Evolutionary conservation across 805 yeast genomes (phyloP), one percentile per base, ranked within the genome.

Genomic region (Yarrowia sp.): DNA sequence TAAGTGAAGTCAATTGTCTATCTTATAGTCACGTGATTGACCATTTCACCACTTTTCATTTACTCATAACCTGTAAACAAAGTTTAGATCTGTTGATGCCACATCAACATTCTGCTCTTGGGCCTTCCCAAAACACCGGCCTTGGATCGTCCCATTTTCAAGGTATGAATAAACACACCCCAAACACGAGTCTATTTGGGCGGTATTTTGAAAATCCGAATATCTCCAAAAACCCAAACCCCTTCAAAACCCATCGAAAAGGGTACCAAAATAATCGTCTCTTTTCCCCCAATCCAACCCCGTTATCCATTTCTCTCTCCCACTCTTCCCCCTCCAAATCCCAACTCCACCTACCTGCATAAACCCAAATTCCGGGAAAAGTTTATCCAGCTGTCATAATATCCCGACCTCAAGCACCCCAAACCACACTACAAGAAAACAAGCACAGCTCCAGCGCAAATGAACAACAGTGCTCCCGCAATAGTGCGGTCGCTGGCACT

Each of bases 401-500:
- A 48, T 48, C 55, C 55, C 55, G 18, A 22, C 10, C 31, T 6
- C 5, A 10, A 8, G n/a, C 17, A 9, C 18, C 14, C 48, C 10
- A 17, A 32, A 42, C 45, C 33, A 22, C 17, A 7, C 15, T 9
- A 11, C 33, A 10, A 35, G 13, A 22, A 11, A 35, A 35, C 38
- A 3, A n/a, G 13, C 38, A 35, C 8, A 35, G 9, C 15, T 11
- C 3, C 22, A 43, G 58, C n/a, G n/a, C 44, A 36, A 48, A 51
- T 55, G 61, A 55, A 55, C 61, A 55, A 55, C 38, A 55, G 47
- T 31, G 61, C 61, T 36, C 61, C 61, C 7, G 61, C 61, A 35
- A 55, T 55, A 1, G 61, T 55, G 61, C 61, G 61, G 61, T 55
- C 61, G 47, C 61, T 55, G 35, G 61, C 61, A 9, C 61, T 55